These are phyloP conservation scores for Pholiota microspora DNA, from an alignment of 768 basidiomycete genomes.

Conservation along the genomic window DNA sequence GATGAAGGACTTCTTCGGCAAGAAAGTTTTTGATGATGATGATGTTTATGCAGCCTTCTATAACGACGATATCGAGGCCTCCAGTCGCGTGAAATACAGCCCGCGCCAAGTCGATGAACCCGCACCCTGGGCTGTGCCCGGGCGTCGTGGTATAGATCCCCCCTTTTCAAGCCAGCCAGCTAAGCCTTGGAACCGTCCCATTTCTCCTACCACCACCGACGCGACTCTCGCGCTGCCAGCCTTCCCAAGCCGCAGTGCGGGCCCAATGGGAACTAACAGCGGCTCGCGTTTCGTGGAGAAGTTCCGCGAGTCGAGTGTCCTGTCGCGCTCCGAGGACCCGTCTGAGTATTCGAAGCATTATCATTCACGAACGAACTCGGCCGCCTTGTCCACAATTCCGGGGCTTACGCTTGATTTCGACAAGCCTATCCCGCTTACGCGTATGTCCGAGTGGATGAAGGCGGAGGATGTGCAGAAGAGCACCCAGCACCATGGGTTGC, in stretches of 20 bases:
- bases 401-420: slow-evolving; percentile 41
- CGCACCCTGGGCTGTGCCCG: not conserved
- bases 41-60: slow-evolving; percentile 18
- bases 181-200: slow-evolving; percentile 12
- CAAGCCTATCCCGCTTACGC: slow-evolving; percentile 53
- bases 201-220: not conserved
- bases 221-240: slow-evolving; percentile 18
- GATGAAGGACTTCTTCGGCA: slow-evolving; percentile 8
- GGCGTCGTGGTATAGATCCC: not conserved
- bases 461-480: slow-evolving; percentile 34
- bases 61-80: slow-evolving; percentile 24
- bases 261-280: slow-evolving; percentile 6
- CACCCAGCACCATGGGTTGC: not conserved
- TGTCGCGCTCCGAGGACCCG: slow-evolving; percentile 27
- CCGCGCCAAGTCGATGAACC: not conserved
- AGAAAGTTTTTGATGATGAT: slow-evolving; percentile 7
- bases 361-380: slow-evolving; percentile 22
- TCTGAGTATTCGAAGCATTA: slow-evolving; percentile 21
- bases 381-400: slow-evolving; percentile 36
- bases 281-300: slow-evolving; percentile 43
- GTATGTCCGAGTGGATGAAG: slow-evolving; percentile 50
- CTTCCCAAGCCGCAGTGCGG: slow-evolving; percentile 23
- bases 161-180: not conserved
- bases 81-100: not conserved
- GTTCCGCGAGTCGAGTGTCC: slow-evolving; percentile 32